These are phyloP conservation scores for Laburnicola sp. DNA, from an alignment of 2,329 filamentous ascomycete genomes.

Conservation along the genomic window DNA sequence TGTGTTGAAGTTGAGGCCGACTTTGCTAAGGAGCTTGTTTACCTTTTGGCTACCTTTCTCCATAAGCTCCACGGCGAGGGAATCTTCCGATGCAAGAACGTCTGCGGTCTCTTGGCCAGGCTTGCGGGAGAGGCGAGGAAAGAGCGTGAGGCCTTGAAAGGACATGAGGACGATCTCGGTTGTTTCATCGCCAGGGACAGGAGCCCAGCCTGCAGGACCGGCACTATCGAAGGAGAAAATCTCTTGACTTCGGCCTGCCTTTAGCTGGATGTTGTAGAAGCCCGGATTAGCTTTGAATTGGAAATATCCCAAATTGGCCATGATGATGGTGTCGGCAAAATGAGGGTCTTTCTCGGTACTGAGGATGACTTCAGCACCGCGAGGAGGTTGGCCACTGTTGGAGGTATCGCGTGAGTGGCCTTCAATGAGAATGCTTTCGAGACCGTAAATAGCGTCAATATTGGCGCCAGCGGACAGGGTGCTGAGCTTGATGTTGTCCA, in stretches of 20 bases:
- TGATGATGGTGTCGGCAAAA: conserved; percentile 91
- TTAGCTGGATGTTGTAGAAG: conserved; percentile 86
- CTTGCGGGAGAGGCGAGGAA: conserved; percentile 82
- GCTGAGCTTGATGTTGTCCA: conserved; percentile 94
- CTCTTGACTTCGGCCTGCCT: conserved; percentile 80
- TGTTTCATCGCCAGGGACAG: conserved; percentile 74
- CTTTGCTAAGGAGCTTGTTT: conserved; percentile 70
- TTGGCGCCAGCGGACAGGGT: conserved; percentile 69
- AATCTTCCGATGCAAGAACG: conserved; percentile 66
- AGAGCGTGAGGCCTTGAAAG: conserved; percentile 90
- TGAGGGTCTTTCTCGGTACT: conserved; percentile 78
- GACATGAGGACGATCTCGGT: conserved; percentile 85
- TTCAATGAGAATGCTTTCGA: conserved; percentile 94
- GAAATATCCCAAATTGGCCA: conserved; percentile 98
- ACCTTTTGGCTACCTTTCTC: conserved; percentile 79
- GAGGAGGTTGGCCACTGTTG: conserved; percentile 66
- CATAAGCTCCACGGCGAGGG: conserved; percentile 65
- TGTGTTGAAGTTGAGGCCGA: conserved; percentile 53
- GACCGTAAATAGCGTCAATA: conserved; percentile 83
- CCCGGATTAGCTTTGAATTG: conserved; percentile 99
- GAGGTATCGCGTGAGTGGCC: conserved; percentile 84
- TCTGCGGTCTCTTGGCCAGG: conserved; percentile 82
- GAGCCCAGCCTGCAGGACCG: conserved; percentile 72
- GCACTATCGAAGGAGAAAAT: conserved; percentile 89
- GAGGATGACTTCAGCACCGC: conserved; percentile 85